Conservation (phyloP, 2,329 filamentous ascomycete genomes). For the Pseudogymnoascus sp. region DNA sequence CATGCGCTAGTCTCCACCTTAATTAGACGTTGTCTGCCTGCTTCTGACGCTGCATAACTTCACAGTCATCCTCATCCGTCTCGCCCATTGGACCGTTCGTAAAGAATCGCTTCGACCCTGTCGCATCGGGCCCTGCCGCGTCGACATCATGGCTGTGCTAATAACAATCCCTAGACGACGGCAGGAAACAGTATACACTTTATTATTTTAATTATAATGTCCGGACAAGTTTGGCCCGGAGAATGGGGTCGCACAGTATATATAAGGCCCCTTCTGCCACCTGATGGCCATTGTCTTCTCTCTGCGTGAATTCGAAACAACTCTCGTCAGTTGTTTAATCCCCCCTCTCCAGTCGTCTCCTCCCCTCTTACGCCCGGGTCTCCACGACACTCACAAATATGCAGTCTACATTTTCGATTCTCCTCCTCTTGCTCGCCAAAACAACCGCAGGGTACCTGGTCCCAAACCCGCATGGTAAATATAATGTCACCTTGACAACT, state of each 20-base stretch:
- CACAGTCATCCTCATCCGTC: no score
- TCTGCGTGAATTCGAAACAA: not conserved
- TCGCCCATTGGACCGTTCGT: no score
- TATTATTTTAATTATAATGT: no score
- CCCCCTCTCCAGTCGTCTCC: not conserved
- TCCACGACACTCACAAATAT: not conserved
- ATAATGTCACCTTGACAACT: conserved; percentile 14
- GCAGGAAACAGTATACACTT: no score
- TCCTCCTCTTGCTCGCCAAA: not conserved
- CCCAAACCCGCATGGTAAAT: conserved; percentile 17
- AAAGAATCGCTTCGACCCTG: no score
- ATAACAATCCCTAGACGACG: no score
- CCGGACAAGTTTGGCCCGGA: no score
- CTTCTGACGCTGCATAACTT: no score
- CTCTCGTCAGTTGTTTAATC: not conserved
- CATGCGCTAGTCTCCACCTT: no score
- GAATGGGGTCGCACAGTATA: not conserved
- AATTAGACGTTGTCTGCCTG: no score
- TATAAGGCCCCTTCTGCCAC: not conserved
- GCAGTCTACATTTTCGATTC: not conserved
- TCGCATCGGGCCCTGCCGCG: no score
- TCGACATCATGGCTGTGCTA: no score
- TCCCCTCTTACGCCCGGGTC: not conserved
- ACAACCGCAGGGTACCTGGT: not conserved
- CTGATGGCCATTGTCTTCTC: not conserved